Evolutionary conservation across 164 flowering plant genomes (phyloP).

Genomic region (Saururus chinensis): DNA sequence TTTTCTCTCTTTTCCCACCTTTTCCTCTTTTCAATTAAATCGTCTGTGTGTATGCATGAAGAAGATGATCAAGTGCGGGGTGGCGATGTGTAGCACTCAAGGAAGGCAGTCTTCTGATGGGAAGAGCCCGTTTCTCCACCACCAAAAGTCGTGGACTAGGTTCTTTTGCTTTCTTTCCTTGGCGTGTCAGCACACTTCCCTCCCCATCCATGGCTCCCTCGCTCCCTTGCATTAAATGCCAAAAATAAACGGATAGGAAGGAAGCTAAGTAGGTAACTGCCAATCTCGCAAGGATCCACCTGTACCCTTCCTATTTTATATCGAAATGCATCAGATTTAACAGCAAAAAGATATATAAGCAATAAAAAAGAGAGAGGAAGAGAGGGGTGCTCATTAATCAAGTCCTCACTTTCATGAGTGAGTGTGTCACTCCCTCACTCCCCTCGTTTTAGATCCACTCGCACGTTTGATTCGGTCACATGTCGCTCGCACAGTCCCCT

Average conservation of each 20-base stretch:
- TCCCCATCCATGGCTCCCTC: too few species aligned
- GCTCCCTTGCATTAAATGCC: slow-evolving; percentile 19
- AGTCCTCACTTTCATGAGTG: neutral
- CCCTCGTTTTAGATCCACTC: neutral
- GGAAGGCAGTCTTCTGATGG: slow-evolving; percentile 5
- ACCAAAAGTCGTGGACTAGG: slow-evolving; percentile 24
- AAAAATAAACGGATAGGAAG: slow-evolving; percentile 24
- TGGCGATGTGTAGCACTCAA: slow-evolving; percentile 9
- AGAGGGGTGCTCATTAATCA: neutral
- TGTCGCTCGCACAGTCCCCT: neutral
- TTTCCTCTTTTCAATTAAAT: slow-evolving; percentile 1
- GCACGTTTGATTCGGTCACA: neutral
- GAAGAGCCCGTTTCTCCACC: slow-evolving; percentile 11
- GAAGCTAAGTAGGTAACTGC: slow-evolving; percentile 15
- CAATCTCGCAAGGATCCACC: slow-evolving; percentile 17
- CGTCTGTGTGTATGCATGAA: neutral
- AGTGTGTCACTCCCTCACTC: neutral
- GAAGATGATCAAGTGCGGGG: slow-evolving; percentile 10
- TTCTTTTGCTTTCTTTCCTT: slow-evolving; percentile 17
- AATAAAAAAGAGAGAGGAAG: too few species aligned
- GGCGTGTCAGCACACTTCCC: slow-evolving; percentile 19
- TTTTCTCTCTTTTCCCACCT: neutral
- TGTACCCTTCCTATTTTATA: slow-evolving; percentile 5
- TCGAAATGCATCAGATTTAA: neutral
- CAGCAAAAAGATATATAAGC: neutral